Evolutionary conservation across 768 basidiomycete genomes (phyloP).

Genomic region (Gautieria morchelliformis): DNA sequence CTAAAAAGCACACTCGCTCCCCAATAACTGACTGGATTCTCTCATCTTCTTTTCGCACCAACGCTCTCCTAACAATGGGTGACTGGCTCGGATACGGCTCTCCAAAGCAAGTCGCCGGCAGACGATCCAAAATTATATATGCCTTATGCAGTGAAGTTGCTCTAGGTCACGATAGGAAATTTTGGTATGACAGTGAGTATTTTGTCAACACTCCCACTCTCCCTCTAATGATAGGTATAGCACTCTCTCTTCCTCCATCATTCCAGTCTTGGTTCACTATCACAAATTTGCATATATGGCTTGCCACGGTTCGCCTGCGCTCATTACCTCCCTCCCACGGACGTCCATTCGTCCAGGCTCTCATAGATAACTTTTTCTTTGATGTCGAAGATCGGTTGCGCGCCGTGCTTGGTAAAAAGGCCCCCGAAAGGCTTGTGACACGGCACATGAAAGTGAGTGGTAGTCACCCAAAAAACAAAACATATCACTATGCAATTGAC

Average conservation of each 20-base stretch:
- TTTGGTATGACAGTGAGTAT: constrained; percentile 55
- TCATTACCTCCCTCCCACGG: constrained; percentile 65
- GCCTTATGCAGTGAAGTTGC: constrained; percentile 42
- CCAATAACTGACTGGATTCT: not conserved
- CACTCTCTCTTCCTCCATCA: constrained; percentile 77
- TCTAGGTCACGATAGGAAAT: constrained; percentile 48
- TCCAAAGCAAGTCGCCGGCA: constrained; percentile 49
- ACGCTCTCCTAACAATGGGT: constrained; percentile 39
- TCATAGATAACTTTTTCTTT: constrained; percentile 92
- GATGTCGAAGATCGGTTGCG: constrained; percentile 89
- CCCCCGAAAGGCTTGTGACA: constrained; percentile 70
- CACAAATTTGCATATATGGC: constrained; percentile 87
- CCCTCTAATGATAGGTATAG: constrained; percentile 29
- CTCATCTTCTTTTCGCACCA: not conserved
- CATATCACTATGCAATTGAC: no score
- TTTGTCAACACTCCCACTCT: not conserved
- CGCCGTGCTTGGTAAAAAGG: constrained; percentile 60
- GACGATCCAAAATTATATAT: constrained; percentile 51
- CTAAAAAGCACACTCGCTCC: not conserved
- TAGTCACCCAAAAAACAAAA: no score
- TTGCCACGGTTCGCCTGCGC: constrained; percentile 81
- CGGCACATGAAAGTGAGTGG: constrained; percentile 64
- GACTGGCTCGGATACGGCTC: constrained; percentile 50
- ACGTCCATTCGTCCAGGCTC: constrained; percentile 59
- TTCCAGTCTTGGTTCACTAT: constrained; percentile 97